phyloP scores from a whole-genome alignment of 768 basidiomycete species.

The Rhodosporidiobolus sp. region DNA sequence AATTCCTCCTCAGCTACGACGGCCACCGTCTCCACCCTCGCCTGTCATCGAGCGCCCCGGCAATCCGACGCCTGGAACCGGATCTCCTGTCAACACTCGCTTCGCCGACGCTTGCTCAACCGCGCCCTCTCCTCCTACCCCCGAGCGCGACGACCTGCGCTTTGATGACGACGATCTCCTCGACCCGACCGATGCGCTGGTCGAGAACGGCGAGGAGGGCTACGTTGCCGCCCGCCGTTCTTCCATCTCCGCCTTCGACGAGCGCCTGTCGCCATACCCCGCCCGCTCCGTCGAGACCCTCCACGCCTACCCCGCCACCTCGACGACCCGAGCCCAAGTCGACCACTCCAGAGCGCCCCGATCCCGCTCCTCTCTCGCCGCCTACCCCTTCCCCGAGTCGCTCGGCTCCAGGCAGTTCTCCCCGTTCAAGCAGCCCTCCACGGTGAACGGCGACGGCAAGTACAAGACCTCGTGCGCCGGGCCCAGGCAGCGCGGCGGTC shows the following conservation, averaged over 20 bases:
- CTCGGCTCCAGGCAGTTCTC: background rate
- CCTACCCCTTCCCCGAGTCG: background rate
- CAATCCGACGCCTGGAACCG: background rate
- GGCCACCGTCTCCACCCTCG: background rate
- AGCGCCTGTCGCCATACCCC: background rate
- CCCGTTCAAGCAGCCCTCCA: background rate
- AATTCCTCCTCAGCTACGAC: background rate
- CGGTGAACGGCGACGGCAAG: background rate
- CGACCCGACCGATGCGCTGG: background rate
- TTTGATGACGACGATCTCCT: slow-evolving; percentile 6
- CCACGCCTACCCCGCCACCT: background rate
- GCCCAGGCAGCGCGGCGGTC: background rate
- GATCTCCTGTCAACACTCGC: background rate
- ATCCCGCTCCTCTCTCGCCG: background rate
- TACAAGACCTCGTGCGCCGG: slow-evolving; percentile 1
- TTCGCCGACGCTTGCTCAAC: background rate
- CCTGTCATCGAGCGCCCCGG: background rate
- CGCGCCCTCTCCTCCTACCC: background rate
- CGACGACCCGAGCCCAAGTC: background rate
- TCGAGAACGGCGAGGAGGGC: too few species aligned
- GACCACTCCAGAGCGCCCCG: background rate
- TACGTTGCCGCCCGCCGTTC: background rate
- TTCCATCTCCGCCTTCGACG: too few species aligned
- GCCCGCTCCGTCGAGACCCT: slow-evolving; percentile 2
- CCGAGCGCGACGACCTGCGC: background rate